These are phyloP conservation scores for Elongisporangium anandrum DNA, from an alignment of 352 stramenopile species.

Conservation along the genomic window DNA sequence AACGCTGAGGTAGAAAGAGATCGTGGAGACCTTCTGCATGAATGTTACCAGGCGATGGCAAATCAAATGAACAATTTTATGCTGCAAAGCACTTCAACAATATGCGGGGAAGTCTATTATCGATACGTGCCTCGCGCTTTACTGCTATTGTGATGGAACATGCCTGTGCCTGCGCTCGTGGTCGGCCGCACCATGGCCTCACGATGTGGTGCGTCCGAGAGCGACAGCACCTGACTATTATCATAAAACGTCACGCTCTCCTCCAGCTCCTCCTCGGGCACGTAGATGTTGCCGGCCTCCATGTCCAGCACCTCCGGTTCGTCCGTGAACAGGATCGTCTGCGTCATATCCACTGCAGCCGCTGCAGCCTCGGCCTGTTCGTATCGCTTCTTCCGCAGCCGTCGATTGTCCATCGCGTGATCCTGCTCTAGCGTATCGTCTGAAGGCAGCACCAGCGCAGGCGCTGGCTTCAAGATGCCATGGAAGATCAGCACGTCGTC, in stretches of 20 bases:
- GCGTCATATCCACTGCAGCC: slow-evolving; percentile 47
- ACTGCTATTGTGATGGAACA: slow-evolving; percentile 1
- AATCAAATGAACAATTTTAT: no score
- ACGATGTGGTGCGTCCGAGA: slow-evolving; percentile 44
- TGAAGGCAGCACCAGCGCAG: slow-evolving; percentile 20
- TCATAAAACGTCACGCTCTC: slow-evolving; percentile 69
- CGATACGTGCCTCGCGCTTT: background rate
- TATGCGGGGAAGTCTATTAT: no score
- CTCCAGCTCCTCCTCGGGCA: slow-evolving; percentile 57
- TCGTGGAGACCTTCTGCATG: no score
- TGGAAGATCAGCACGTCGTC: slow-evolving; percentile 84
- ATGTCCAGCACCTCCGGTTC: slow-evolving; percentile 48
- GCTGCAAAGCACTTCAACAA: no score
- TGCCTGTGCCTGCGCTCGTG: slow-evolving; percentile 33
- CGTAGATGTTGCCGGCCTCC: slow-evolving; percentile 47
- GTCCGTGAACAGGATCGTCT: slow-evolving; percentile 76
- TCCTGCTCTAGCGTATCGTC: slow-evolving; percentile 16
- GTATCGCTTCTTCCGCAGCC: slow-evolving; percentile 31
- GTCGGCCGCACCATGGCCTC: slow-evolving; percentile 36
- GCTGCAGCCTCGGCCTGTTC: slow-evolving; percentile 41
- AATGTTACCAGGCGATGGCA: no score
- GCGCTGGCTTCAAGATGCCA: slow-evolving; percentile 41
- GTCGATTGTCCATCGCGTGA: slow-evolving; percentile 26
- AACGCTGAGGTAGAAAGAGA: no score
- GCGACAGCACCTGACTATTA: slow-evolving; percentile 63